Evolutionary conservation across 805 yeast genomes (phyloP), one percentile per base, ranked within the genome.

Genomic region (Metschnikowia peoriensis): DNA sequence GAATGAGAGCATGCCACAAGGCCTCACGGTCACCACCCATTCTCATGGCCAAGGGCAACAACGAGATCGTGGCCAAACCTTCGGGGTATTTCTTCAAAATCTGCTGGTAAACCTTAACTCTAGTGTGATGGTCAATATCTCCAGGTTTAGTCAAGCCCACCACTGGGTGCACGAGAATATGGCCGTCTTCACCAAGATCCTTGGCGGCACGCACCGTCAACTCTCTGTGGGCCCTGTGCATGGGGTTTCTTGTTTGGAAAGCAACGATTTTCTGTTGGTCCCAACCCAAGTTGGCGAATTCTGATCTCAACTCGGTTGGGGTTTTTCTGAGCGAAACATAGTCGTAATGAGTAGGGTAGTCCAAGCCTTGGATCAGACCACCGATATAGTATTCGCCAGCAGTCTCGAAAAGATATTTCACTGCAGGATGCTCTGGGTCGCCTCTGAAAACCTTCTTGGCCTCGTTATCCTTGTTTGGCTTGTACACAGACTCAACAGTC

Each of bases 21-120:
- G 98, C 98, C 75, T 92, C 98, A 70, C 96, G 84, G 71, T 93
- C 97, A 71, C 98, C 98, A 51, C 94, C 97, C 98, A 92, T 92
- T 80, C 98, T 86, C 98, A 92, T 92, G 39, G 98, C 98, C 66
- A 92, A 78, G 11, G 98, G 98, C 62, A 92, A 79, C 58, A 92
- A 76, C 8, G 97, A 86, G 56, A 92, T 77, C 59, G 88, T 84
- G 14, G 97, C 97, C 82, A 92, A 86, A 50, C 97, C 97, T 58
- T 85, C 88, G 48, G 97, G 98, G 73, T 89, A 92, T 66, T 93
- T 87, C 73, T 92, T 89, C 72, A 93, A 82, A 62, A 92, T 84
- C 62, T 93, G 96, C 73, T 89, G 88, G 77, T 92, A 92, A 12
- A 92, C 98, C 64, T 94, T 88, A 52, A 92, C 97, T 75, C 98